phyloP scores from a whole-genome alignment of 495 filamentous ascomycete species.

The Podospora appendiculata region DNA sequence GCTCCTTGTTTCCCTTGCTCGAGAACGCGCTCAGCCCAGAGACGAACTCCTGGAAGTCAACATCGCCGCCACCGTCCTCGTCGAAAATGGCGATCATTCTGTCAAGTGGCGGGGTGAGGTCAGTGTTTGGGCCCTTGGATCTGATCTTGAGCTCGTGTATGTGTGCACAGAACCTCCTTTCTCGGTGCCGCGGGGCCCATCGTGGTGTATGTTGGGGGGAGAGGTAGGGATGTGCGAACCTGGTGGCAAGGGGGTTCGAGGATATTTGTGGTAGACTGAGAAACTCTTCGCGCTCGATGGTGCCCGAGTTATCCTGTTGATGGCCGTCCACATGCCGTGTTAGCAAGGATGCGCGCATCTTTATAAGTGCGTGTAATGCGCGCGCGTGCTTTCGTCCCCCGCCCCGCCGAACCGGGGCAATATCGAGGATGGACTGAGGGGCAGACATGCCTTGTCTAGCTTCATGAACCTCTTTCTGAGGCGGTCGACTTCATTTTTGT shows the following conservation, averaged over 20 bases:
- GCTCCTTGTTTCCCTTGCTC: slow-evolving; percentile 97
- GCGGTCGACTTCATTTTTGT: slow-evolving; percentile 92
- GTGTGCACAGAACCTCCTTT: too few species aligned
- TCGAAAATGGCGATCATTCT: slow-evolving; percentile 99
- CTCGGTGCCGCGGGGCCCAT: too few species aligned
- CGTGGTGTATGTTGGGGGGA: not conserved
- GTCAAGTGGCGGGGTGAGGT: not conserved
- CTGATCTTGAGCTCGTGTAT: too few species aligned
- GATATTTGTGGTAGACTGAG: slow-evolving; percentile 94
- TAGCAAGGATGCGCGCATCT: too few species aligned
- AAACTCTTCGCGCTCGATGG: slow-evolving; percentile 98
- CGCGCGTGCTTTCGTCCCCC: not conserved
- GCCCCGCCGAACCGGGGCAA: not conserved
- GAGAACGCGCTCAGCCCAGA: slow-evolving; percentile 92
- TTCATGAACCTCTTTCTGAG: slow-evolving; percentile 98
- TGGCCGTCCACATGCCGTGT: not conserved
- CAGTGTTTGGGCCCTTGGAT: too few species aligned
- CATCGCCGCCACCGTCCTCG: slow-evolving; percentile 94
- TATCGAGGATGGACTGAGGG: not conserved
- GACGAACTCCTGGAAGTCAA: slow-evolving; percentile 99
- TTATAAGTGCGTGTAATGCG: not conserved
- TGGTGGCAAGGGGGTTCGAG: slow-evolving; percentile 92
- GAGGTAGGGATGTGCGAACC: slow-evolving; percentile 41
- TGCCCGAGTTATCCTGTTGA: slow-evolving; percentile 85
- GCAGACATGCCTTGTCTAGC: slow-evolving; percentile 72